phyloP scores from a whole-genome alignment of 371 early-diverging fungal genomes.

The Apophysomyces trapeziformis region DNA sequence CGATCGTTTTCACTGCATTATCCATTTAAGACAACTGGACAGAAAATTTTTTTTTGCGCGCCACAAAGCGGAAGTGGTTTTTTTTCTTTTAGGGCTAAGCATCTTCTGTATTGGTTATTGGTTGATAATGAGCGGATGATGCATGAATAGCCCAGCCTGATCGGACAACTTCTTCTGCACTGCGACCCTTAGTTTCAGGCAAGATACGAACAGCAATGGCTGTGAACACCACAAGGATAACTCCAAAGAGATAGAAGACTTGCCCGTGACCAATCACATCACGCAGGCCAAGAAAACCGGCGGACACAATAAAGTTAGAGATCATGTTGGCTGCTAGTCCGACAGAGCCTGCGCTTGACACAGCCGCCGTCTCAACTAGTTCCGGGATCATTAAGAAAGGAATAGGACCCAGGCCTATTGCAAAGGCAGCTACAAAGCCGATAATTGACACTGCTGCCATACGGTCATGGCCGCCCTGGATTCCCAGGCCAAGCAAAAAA shows the following conservation, averaged over 20 bases:
- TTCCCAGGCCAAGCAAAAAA: conserved; percentile 62
- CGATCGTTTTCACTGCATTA: no score
- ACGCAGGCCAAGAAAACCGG: conserved; percentile 64
- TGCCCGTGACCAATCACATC: conserved; percentile 64
- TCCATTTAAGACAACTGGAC: no score
- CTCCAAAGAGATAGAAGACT: conserved; percentile 78
- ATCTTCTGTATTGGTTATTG: not conserved
- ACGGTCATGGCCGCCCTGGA: conserved; percentile 51
- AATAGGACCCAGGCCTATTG: conserved; percentile 88
- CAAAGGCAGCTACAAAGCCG: conserved; percentile 84
- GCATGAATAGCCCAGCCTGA: conserved; percentile 44
- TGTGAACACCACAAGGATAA: conserved; percentile 41
- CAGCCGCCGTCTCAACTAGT: conserved; percentile 75
- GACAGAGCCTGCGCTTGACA: conserved; percentile 71
- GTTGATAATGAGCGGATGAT: not conserved
- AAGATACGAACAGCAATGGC: conserved; percentile 61
- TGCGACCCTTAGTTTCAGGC: conserved; percentile 84
- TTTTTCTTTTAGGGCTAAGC: not conserved
- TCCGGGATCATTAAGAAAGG: conserved; percentile 89
- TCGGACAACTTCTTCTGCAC: conserved; percentile 52
- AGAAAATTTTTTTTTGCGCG: not conserved
- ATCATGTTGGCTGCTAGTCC: conserved; percentile 77
- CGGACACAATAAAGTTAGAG: conserved; percentile 71
- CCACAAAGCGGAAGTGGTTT: not conserved
- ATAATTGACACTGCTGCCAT: conserved; percentile 72